phyloP scores from a whole-genome alignment of 352 stramenopile genomes.

The Plasmopara muralis region DNA sequence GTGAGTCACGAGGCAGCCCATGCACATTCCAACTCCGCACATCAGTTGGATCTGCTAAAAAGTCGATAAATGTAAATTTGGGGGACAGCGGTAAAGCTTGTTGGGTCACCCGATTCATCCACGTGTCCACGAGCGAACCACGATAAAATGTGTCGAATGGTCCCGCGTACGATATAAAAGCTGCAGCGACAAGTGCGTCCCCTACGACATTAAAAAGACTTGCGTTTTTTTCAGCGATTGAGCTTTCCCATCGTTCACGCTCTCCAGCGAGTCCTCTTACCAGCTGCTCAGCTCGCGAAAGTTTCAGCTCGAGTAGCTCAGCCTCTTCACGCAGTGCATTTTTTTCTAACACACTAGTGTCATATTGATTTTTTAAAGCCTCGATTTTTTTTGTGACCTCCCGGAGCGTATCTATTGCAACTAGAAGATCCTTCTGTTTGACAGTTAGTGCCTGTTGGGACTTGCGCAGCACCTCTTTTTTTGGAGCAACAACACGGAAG shows the following conservation, averaged over 20 bases:
- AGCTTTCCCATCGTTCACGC: slow-evolving; percentile 90
- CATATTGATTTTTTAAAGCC: slow-evolving; percentile 87
- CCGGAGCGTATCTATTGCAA: slow-evolving; percentile 85
- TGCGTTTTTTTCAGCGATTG: slow-evolving; percentile 87
- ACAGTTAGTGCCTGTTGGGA: slow-evolving; percentile 79
- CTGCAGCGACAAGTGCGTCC: slow-evolving; percentile 89
- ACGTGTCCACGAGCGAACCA: slow-evolving; percentile 76
- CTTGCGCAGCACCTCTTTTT: slow-evolving; percentile 84
- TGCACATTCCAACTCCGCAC: slow-evolving; percentile 94
- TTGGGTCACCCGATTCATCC: slow-evolving; percentile 84
- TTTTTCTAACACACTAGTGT: slow-evolving; percentile 90
- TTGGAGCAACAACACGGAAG: slow-evolving; percentile 84
- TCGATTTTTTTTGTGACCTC: slow-evolving; percentile 91
- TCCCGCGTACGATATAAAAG: slow-evolving; percentile 94
- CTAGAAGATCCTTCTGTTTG: slow-evolving; percentile 85
- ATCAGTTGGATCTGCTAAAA: slow-evolving; percentile 90
- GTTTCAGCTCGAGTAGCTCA: slow-evolving; percentile 87
- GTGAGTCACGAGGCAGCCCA: slow-evolving; percentile 86
- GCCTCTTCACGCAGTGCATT: slow-evolving; percentile 90
- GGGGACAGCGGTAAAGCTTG: slow-evolving; percentile 78
- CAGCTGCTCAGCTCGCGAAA: slow-evolving; percentile 91
- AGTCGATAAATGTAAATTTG: slow-evolving; percentile 89
- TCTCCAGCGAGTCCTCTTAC: slow-evolving; percentile 91
- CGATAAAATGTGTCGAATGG: slow-evolving; percentile 93
- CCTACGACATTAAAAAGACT: slow-evolving; percentile 87